These are phyloP conservation scores for Gnetum montanum DNA, from an alignment of 75 land plant genomes.

Conservation along the genomic window DNA sequence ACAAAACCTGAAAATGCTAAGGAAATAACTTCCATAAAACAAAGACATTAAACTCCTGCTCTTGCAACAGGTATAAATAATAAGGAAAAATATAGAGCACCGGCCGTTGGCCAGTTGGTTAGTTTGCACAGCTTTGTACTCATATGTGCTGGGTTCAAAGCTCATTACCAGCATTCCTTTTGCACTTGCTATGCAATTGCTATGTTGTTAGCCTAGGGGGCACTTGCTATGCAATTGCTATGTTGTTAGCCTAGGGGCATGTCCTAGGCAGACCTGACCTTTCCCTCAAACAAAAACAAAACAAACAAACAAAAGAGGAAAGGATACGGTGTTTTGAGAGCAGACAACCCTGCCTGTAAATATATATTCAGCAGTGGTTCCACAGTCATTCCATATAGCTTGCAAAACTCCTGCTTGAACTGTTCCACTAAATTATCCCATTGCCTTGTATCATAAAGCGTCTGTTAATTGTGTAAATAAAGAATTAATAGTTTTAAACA, in stretches of 20 bases:
- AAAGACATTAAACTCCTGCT: too few relatives aligned
- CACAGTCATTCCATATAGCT: conserved; percentile 83
- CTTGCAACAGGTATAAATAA: neutral
- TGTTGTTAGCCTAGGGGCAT: too few relatives aligned
- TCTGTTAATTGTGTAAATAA: conserved; percentile 23
- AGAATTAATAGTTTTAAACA: too few relatives aligned
- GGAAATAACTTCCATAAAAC: neutral
- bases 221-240: too few relatives aligned
- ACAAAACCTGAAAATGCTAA: conserved; percentile 53
- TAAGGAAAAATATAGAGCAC: neutral
- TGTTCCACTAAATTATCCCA: conserved; percentile 85
- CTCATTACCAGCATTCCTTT: too few relatives aligned
- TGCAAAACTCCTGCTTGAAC: conserved; percentile 93
- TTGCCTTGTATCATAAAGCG: conserved; percentile 81
- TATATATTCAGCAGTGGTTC: conserved; percentile 86
- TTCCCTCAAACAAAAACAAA: neutral
- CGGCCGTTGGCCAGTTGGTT: too few relatives aligned
- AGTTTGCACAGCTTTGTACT: too few relatives aligned
- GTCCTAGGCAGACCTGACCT: neutral
- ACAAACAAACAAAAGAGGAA: neutral
- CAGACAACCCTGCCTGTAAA: conserved; percentile 91
- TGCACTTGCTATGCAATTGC: too few relatives aligned
- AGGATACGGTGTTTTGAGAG: conserved; percentile 95
- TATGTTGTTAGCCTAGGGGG: too few relatives aligned
- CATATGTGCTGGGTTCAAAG: too few relatives aligned